Conservation (phyloP, 495 filamentous ascomycete genomes). For the Aspergillus kassunensis region DNA sequence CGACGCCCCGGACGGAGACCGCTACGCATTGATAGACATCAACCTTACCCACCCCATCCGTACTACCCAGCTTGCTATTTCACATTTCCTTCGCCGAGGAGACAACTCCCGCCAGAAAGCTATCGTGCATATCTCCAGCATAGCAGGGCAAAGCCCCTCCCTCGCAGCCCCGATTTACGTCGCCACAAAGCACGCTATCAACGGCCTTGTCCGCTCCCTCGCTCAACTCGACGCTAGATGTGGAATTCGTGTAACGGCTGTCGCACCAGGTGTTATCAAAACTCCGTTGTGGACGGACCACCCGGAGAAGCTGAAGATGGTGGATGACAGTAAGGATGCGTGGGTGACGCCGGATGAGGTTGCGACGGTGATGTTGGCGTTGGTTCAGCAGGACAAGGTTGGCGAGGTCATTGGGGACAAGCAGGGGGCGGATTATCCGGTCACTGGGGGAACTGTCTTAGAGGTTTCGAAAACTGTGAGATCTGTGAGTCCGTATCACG, state of each 20-base stretch:
- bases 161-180: slow-evolving; percentile 55
- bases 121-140: slow-evolving; percentile 57
- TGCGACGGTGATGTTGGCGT: slow-evolving; percentile 58
- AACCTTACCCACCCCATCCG: slow-evolving; percentile 69
- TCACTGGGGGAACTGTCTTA: slow-evolving; percentile 49
- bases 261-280: slow-evolving; percentile 63
- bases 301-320: slow-evolving; percentile 59
- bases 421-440: slow-evolving; percentile 27
- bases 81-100: slow-evolving; percentile 44
- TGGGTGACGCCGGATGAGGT: slow-evolving; percentile 67
- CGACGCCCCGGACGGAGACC: slow-evolving; percentile 41
- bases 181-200: slow-evolving; percentile 61
- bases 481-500: slow-evolving; percentile 49
- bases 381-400: slow-evolving; percentile 49
- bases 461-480: slow-evolving; percentile 58
- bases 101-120: slow-evolving; percentile 40
- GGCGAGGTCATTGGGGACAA: slow-evolving; percentile 41
- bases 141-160: slow-evolving; percentile 55
- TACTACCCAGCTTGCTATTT: slow-evolving; percentile 60
- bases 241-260: slow-evolving; percentile 61
- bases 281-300: slow-evolving; percentile 67
- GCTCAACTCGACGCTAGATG: slow-evolving; percentile 45
- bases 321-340: slow-evolving; percentile 45
- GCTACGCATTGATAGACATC: slow-evolving; percentile 60
- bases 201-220: slow-evolving; percentile 54